These are phyloP conservation scores for Mortierella sp. DNA, from an alignment of 371 early-diverging fungal species.

Conservation along the genomic window DNA sequence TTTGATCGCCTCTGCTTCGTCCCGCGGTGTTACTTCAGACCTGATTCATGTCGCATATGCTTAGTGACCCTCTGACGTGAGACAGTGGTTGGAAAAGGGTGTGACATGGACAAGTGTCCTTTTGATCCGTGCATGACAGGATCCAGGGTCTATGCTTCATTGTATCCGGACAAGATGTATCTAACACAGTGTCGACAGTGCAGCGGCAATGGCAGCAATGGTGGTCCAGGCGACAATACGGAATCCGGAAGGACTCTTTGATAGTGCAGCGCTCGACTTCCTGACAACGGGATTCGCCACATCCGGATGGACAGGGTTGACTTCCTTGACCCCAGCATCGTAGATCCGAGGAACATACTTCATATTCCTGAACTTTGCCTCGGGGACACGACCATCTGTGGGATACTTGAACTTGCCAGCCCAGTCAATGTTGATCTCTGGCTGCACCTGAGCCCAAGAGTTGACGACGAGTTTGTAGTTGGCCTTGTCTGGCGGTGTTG, in stretches of 20 bases:
- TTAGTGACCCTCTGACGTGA: too few species aligned
- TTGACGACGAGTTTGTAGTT: constrained; percentile 46
- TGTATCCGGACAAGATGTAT: too few species aligned
- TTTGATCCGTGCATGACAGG: too few species aligned
- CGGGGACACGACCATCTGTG: constrained; percentile 20
- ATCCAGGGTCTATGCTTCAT: too few species aligned
- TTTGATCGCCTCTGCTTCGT: too few species aligned
- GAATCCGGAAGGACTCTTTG: constrained; percentile 2
- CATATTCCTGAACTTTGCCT: constrained; percentile 33
- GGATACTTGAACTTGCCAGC: constrained; percentile 44
- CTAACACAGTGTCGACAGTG: constrained; percentile 27
- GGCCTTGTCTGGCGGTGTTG: constrained; percentile 25
- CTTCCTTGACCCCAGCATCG: not conserved
- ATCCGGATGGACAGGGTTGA: too few species aligned
- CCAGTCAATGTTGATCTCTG: constrained; percentile 43
- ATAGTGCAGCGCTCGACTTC: constrained; percentile 15
- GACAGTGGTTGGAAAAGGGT: too few species aligned
- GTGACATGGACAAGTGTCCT: too few species aligned
- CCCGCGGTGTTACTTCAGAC: too few species aligned
- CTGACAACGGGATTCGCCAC: too few species aligned
- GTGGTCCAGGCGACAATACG: constrained; percentile 7
- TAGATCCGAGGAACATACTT: constrained; percentile 13
- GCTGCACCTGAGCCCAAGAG: constrained; percentile 46
- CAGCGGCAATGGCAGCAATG: constrained; percentile 24
- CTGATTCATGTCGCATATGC: too few species aligned